Conservation (phyloP, 495 filamentous ascomycete species). For the Penicillium taxi region DNA sequence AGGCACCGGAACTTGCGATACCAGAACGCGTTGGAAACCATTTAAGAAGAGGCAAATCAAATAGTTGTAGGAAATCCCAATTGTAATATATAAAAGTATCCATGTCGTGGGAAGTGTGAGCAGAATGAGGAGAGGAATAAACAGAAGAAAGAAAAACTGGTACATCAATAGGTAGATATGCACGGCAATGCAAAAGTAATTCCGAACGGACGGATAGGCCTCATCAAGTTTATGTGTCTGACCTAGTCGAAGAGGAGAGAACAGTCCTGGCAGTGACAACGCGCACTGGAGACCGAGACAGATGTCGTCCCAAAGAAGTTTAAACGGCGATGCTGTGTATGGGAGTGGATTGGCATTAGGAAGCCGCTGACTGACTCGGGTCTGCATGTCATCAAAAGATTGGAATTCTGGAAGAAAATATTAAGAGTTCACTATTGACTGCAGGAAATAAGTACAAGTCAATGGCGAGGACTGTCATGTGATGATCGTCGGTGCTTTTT, state of each 20-base stretch:
- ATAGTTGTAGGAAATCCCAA: slow-evolving; percentile 41
- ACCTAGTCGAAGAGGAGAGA: slow-evolving; percentile 44
- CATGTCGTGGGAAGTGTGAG: slow-evolving; percentile 43
- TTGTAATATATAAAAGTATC: slow-evolving; percentile 29
- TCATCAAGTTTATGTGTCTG: slow-evolving; percentile 49
- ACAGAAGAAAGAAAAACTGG: slow-evolving; percentile 29
- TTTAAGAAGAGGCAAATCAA: slow-evolving; percentile 44
- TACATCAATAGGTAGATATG: slow-evolving; percentile 43
- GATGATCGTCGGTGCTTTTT: too few species aligned
- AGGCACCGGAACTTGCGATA: slow-evolving; percentile 17
- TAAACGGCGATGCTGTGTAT: slow-evolving; percentile 55
- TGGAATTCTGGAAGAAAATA: too few species aligned
- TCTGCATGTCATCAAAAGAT: too few species aligned
- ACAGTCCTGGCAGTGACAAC: slow-evolving; percentile 44
- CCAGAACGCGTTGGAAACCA: slow-evolving; percentile 14
- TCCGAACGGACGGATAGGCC: slow-evolving; percentile 43
- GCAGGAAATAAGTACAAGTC: too few species aligned
- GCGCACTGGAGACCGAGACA: slow-evolving; percentile 42
- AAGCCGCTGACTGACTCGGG: slow-evolving; percentile 6
- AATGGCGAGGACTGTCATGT: too few species aligned
- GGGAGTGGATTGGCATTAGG: slow-evolving; percentile 20
- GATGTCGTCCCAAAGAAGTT: slow-evolving; percentile 47
- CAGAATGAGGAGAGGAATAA: slow-evolving; percentile 41
- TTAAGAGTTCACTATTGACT: too few species aligned
- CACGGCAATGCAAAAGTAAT: slow-evolving; percentile 40